A percentile compares a stretch with the other conserved stretches of the same genome.
phyloP scores from a whole-genome alignment of 345 rosid genomes.

The Clarkia xantiana region DNA sequence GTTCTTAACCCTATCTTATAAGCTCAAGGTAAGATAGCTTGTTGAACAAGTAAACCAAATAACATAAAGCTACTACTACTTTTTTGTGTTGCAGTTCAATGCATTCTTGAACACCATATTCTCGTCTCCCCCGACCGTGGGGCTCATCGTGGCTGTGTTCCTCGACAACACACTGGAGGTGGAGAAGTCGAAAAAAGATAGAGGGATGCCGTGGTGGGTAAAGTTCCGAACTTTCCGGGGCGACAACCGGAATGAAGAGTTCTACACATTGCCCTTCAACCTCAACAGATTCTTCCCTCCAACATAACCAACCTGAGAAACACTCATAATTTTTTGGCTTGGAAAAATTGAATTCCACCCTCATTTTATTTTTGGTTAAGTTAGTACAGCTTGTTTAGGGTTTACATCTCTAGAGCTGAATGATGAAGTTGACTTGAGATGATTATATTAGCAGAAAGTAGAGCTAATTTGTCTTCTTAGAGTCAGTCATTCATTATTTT shows the following conservation, averaged over 20 bases:
- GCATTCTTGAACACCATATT: conserved; percentile 77
- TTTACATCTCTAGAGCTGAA: background rate
- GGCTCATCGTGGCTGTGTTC: conserved; percentile 61
- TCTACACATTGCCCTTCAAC: conserved; percentile 89
- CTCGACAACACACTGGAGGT: conserved; percentile 71
- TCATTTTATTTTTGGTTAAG: background rate
- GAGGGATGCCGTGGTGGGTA: conserved; percentile 99
- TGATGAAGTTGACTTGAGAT: no score
- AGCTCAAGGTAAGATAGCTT: no score
- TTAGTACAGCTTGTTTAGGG: background rate
- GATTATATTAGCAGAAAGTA: conserved; percentile 1
- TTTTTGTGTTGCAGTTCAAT: conserved; percentile 45
- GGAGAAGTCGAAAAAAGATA: conserved; percentile 60
- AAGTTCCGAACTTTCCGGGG: conserved; percentile 80
- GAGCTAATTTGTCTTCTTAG: conserved; percentile 2
- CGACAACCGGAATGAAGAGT: conserved; percentile 88
- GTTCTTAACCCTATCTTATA: no score
- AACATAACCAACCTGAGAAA: no score
- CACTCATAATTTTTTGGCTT: background rate
- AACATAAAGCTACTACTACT: no score
- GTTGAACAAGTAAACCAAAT: no score
- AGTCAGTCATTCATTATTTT: background rate
- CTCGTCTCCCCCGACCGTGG: conserved; percentile 74
- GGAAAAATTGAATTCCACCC: conserved; percentile 2
- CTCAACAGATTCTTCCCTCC: conserved; percentile 94